These are phyloP conservation scores for Bryoerythrophyllum caledonicum DNA, from an alignment of 225 moss, liverwort and hornwort species.

Conservation along the genomic window DNA sequence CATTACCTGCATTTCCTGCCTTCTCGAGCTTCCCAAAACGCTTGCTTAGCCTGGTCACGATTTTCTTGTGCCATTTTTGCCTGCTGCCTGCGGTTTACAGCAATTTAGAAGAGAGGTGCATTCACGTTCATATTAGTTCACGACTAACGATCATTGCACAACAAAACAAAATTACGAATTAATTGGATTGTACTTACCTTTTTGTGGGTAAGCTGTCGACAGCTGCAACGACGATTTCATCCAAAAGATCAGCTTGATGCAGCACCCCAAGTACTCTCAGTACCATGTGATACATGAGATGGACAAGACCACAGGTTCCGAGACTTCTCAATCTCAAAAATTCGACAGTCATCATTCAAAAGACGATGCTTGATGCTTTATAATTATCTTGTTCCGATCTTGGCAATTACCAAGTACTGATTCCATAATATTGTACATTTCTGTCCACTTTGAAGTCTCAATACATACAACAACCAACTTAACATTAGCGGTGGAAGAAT, in stretches of 20 bases:
- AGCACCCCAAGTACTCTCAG: too few relatives aligned
- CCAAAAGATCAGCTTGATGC: too few relatives aligned
- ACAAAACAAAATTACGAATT: too few relatives aligned
- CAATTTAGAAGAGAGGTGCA: neutral
- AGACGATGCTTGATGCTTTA: neutral
- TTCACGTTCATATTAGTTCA: too few relatives aligned
- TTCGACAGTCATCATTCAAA: neutral
- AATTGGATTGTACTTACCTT: too few relatives aligned
- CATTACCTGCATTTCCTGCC: neutral
- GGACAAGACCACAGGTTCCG: neutral
- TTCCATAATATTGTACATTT: neutral
- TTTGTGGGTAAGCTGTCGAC: too few relatives aligned
- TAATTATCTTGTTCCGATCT: neutral
- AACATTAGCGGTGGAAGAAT: constrained; percentile 16
- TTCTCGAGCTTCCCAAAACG: neutral
- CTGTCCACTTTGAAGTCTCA: neutral
- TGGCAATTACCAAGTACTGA: constrained; percentile 32
- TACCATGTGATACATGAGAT: too few relatives aligned
- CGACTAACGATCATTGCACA: too few relatives aligned
- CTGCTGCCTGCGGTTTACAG: neutral
- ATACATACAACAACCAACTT: constrained; percentile 6
- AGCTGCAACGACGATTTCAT: too few relatives aligned
- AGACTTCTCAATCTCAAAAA: neutral
- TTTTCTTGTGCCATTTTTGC: neutral
- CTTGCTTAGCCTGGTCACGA: neutral